These are phyloP conservation scores for Pelargonium nanum DNA, from an alignment of 345 rosid genomes.

Conservation along the genomic window DNA sequence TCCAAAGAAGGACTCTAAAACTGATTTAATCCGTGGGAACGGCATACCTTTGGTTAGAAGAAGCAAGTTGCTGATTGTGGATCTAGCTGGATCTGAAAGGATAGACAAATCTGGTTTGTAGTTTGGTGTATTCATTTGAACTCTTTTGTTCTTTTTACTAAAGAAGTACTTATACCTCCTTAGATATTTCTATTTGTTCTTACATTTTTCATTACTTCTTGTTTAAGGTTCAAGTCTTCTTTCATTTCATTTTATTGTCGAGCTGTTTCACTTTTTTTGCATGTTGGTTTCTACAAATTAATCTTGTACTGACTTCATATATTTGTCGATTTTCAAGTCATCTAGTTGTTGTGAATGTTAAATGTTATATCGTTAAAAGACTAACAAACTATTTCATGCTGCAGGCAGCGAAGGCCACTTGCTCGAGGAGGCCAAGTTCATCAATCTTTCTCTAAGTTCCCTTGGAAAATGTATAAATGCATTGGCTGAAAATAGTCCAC, in stretches of 20 bases:
- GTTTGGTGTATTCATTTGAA: neutral
- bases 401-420: slow-evolving; percentile 78
- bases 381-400: slow-evolving; percentile 14
- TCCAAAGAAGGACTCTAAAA: slow-evolving; percentile 18
- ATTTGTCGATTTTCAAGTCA: neutral
- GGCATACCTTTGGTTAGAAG: slow-evolving; percentile 53
- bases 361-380: slow-evolving; percentile 1
- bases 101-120: slow-evolving; percentile 80
- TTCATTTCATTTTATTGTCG: too few relatives aligned
- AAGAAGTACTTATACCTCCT: neutral
- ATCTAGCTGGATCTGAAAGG: slow-evolving; percentile 98
- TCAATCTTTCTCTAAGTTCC: slow-evolving; percentile 83
- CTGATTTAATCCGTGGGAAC: slow-evolving; percentile 31
- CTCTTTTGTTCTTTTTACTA: neutral
- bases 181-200: neutral
- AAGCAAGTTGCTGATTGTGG: slow-evolving; percentile 88
- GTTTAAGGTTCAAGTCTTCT: neutral
- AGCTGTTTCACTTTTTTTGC: too few relatives aligned
- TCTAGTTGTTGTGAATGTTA: neutral
- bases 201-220: neutral
- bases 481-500: slow-evolving; percentile 82
- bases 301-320: neutral
- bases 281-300: too few relatives aligned
- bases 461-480: slow-evolving; percentile 97
- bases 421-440: slow-evolving; percentile 93